phyloP scores from a whole-genome alignment of 495 filamentous ascomycete species.

The Pyrenula massariospora region DNA sequence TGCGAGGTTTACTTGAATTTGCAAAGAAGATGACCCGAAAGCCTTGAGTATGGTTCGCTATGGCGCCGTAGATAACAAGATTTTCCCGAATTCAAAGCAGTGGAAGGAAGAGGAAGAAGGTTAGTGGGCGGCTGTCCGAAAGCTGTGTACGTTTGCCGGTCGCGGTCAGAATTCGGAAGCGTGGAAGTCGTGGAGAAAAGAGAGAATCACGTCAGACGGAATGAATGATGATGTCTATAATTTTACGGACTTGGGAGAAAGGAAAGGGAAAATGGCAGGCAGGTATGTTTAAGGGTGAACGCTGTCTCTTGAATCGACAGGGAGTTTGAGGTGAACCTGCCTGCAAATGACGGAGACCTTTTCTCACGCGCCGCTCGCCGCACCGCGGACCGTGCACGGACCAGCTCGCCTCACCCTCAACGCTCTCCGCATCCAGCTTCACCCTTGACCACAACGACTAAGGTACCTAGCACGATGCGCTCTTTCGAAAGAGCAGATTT shows the following conservation, averaged over 20 bases:
- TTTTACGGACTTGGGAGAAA: background rate
- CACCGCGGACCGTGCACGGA: background rate
- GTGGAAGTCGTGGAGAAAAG: constrained; percentile 30
- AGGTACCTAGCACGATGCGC: no score
- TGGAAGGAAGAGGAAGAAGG: constrained; percentile 2
- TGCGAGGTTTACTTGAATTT: no score
- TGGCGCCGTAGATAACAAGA: no score
- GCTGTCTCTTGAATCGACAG: background rate
- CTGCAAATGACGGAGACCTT: background rate
- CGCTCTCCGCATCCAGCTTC: no score
- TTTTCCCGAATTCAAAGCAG: background rate
- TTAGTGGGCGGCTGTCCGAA: constrained; percentile 19
- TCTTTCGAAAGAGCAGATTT: no score
- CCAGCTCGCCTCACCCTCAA: background rate
- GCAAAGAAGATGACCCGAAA: no score
- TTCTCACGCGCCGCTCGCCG: background rate
- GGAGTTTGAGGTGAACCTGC: background rate
- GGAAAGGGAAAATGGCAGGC: background rate
- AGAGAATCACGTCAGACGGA: background rate
- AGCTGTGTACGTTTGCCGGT: constrained; percentile 21
- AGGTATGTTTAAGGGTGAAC: background rate
- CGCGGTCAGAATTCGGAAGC: constrained; percentile 23
- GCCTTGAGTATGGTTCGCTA: no score
- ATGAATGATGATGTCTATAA: background rate
- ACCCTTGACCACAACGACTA: background rate